phyloP scores from a whole-genome alignment of 441 rosid species.

The Melastoma candidum region DNA sequence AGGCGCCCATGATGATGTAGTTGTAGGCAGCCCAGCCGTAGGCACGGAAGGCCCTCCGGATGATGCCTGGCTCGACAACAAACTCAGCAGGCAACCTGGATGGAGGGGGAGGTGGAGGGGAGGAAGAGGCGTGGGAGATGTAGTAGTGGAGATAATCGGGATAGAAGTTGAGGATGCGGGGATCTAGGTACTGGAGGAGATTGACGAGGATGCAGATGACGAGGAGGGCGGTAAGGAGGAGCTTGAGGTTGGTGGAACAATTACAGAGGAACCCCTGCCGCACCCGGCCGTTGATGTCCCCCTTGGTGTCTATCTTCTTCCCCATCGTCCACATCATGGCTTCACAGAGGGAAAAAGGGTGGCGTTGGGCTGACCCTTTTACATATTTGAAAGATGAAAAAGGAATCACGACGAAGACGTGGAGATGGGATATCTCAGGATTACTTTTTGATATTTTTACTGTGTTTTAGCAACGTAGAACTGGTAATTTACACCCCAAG shows the following conservation, averaged over 20 bases:
- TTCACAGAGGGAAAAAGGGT: too few relatives aligned
- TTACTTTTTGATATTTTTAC: too few relatives aligned
- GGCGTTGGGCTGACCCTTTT: too few relatives aligned
- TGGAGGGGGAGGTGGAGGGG: constrained; percentile 5
- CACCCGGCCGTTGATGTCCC: constrained; percentile 30
- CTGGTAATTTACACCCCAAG: too few relatives aligned
- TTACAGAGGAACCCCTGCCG: constrained; percentile 39
- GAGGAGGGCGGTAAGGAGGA: constrained; percentile 43
- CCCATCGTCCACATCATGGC: constrained; percentile 12
- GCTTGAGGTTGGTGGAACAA: constrained; percentile 70
- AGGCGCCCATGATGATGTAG: constrained; percentile 67
- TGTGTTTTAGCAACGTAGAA: too few relatives aligned
- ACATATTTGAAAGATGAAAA: too few relatives aligned
- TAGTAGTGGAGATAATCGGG: neutral
- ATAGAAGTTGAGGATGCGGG: constrained; percentile 29
- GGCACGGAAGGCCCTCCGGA: constrained; percentile 53
- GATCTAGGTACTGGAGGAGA: constrained; percentile 54
- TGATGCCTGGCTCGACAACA: constrained; percentile 25
- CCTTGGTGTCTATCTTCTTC: constrained; percentile 13
- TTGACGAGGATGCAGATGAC: constrained; percentile 53
- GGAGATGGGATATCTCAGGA: too few relatives aligned
- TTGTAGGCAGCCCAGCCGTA: constrained; percentile 70
- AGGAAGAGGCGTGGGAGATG: neutral
- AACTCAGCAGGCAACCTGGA: constrained; percentile 20
- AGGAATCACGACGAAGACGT: too few relatives aligned